phyloP scores from a whole-genome alignment of 495 filamentous ascomycete species.

The Neurospora sp. region DNA sequence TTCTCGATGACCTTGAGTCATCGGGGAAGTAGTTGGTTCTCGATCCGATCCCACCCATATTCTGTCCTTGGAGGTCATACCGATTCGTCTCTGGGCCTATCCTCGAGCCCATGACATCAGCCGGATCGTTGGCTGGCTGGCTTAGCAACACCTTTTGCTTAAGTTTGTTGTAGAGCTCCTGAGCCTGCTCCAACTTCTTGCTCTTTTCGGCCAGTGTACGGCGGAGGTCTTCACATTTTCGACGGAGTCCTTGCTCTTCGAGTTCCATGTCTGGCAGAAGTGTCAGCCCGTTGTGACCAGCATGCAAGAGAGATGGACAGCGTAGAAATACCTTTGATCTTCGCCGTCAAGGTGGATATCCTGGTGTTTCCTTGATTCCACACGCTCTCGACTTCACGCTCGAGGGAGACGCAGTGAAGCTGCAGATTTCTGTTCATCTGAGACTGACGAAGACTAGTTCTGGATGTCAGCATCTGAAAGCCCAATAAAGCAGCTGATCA shows the following conservation, averaged over 20 bases:
- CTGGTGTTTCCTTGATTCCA: constrained; percentile 75
- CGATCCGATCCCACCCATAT: not conserved
- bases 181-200: constrained; percentile 63
- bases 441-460: constrained; percentile 59
- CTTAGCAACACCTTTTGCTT: constrained; percentile 64
- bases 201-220: constrained; percentile 63
- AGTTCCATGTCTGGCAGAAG: constrained; percentile 47
- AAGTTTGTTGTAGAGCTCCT: constrained; percentile 74
- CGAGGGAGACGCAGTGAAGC: constrained; percentile 30
- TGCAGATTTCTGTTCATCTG: constrained; percentile 10
- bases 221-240: constrained; percentile 67
- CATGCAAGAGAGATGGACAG: not conserved
- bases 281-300: not conserved
- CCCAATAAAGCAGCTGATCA: not conserved
- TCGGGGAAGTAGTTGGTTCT: not conserved
- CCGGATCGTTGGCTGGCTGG: constrained; percentile 60
- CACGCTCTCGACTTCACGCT: constrained; percentile 65
- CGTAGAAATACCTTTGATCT: constrained; percentile 16
- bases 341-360: constrained; percentile 58
- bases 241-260: constrained; percentile 55
- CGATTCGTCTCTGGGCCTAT: constrained; percentile 24
- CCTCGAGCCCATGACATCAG: constrained; percentile 52
- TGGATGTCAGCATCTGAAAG: constrained; percentile 4
- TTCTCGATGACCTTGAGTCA: not conserved
- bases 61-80: not conserved